Base-by-base conservation (phyloP, 306 rosid genomes). In the Quercus ilex region DNA sequence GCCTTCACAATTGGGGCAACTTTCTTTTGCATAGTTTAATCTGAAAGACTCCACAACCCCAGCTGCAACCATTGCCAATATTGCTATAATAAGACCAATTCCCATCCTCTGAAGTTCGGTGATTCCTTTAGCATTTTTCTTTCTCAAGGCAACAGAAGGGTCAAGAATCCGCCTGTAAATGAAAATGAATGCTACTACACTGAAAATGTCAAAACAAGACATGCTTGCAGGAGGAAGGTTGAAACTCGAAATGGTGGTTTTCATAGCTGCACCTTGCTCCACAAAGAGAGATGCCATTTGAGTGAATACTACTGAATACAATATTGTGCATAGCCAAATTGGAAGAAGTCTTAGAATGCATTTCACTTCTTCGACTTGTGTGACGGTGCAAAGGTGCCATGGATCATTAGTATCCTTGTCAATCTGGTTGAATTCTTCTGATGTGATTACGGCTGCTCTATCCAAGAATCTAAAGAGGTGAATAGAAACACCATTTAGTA, bases 231-330 rank as follows among this genome's bases (percentile, higher is more conserved):
- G 97, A 25, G 96, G 97, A 68, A 92, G 77, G 59, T 87, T 83
- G 81, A 93, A 93, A 31, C 74, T 53, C 15, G 90, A 83, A 5
- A 93, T 26, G 64, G 63, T 81, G 21, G 92, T 89, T 35, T 88
- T 83, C 97, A 92, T 92, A n/a, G 81, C 88, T 26, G 89, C 92
- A 52, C 97, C 97, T 91, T 92, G 97, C 74, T 89, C 97, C 53
- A 92, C 94, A 80, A 92, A 92, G 51, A 89, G 89, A 55, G 97
- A 91, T 28, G 91, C 94, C 97, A 90, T 92, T 80, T 92, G 97
- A n/a, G 96, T 88, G 83, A 92, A 92, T 30, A 91, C 92, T 20
- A 92, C 96, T 0, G 97, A 93, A 85, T 88, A 92, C 18, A 91
- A 58, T 6, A 92, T 92, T 18, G 97, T 91, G 88, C 96, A 92